Evolutionary conservation across 1,284 basidiomycete genomes (phyloP), one percentile per base, ranked within the genome.

Genomic region (Cutaneotrichosporon sp.): DNA sequence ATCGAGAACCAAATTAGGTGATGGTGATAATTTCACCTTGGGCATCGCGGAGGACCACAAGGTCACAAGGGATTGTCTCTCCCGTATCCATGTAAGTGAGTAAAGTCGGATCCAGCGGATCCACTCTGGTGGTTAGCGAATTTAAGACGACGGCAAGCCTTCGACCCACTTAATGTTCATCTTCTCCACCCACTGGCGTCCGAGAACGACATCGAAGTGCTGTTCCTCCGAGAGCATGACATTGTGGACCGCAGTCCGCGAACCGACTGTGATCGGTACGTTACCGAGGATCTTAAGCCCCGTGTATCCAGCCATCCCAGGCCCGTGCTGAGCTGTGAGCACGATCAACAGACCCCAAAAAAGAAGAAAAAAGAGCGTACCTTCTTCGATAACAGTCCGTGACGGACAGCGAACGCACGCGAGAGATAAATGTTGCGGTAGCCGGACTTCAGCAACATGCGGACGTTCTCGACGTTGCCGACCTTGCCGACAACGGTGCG

Each of bases 381-480:
- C 54, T 66, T 70, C 32, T 79, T 78, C 12, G 90, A 89, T 58
- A 97, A 88, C 68, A 98, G 92, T 1, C 87, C 87, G 71, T 97
- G 84, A 63, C 84, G 82, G 59, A 87, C 78, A 0, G 94, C 96
- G 70, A 98, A 98, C 68, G 87, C 86, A 55, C 94, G 83, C 19
- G 91, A 94, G 56, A 98, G 86, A 75, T 98, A 98, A 50, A 97
- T 92, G 66, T 94, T 85, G 24, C 90, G 80, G 75, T 98, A 88
- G 5, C 94, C 93, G n/a, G 83, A 81, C 77, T 92, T 94, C 64
- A 97, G 80, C 29, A 92, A 79, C 91, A 97, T 96, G 12, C 89
- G 84, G 0, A 92, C 89, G 72, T 90, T 85, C 56, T 86, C 79
- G 27, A 93, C 88, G 22, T 89, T 87, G 0, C 92, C 94, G 55